Base-by-base conservation (phyloP, 164 flowering plant genomes). In the Saururus chinensis region DNA sequence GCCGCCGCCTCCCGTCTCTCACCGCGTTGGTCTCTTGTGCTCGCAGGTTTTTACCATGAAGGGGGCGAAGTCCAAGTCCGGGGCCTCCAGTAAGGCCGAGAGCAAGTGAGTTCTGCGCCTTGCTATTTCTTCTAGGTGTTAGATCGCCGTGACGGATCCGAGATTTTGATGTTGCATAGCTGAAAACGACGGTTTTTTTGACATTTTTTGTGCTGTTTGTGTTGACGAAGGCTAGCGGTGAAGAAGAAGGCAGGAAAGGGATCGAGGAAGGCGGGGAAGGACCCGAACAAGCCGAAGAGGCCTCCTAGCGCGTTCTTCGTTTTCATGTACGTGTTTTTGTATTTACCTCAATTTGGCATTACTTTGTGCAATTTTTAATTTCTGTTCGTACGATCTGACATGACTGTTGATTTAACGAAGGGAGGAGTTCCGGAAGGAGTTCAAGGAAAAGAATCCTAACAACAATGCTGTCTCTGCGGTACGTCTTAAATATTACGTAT, bases 281-380 rank as follows among this genome's bases (percentile, higher is more conserved):
- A 89, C 70, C 97, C 97, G 2, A 89, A 89, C 83, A 87, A 80
- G 81, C 95, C 96, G 0, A 88, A 88, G 75, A 82, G 88, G 82
- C 96, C 96, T n/a, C 77, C 88, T 2, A 88, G 92, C 71, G 96
- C 96, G 55, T 88, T 88, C 71, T 88, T 88, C 67, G 89, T 88
- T 37, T 88, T 88, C 88, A 82, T 88, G 92, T 88, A 72, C 62
- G 60, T 14, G 14, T 54, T 49, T 25, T 9, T 41, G 1, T 57
- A 12, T 62, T 23, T 60, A 17, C 5, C 7, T 7, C 16, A 40
- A 59, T 53, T 14, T 58, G 17, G 11, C 1, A 7, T 60, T 58
- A 30, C 12, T 58, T n/a, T 53, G 23, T 0, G 52, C 19, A 23
- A 4, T 54, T 48, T 51, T 20, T 51, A 5, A 19, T 19, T 13